Percentiles rank a stretch among this genome's conserved stretches.
phyloP scores from a whole-genome alignment of 1,139 yeast species.

The Taphrina confusa region DNA sequence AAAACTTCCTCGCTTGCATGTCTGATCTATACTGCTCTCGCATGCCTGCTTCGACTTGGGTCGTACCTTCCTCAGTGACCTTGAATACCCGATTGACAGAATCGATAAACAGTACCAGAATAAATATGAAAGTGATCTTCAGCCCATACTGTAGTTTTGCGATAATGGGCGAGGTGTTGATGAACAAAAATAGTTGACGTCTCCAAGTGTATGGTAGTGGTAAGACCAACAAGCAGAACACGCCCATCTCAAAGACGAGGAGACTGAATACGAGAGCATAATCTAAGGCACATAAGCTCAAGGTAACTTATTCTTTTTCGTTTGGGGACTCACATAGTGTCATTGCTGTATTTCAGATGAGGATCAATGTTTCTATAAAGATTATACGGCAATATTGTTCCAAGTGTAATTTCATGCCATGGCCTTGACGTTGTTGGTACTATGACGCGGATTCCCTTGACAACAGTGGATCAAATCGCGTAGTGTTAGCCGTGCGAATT shows the following conservation, averaged over 20 bases:
- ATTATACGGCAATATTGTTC: too few species aligned
- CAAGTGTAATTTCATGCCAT: too few species aligned
- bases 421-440: too few species aligned
- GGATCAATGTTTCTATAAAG: too few species aligned
- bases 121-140: conserved; percentile 72
- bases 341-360: too few species aligned
- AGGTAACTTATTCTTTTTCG: too few species aligned
- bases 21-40: conserved; percentile 63
- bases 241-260: conserved; percentile 73
- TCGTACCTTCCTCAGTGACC: conserved; percentile 59
- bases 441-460: too few species aligned
- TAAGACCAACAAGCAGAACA: conserved; percentile 76
- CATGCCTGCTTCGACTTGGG: conserved; percentile 36
- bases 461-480: too few species aligned
- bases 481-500: too few species aligned
- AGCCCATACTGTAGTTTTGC: conserved; percentile 74
- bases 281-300: too few species aligned
- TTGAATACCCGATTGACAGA: conserved; percentile 80
- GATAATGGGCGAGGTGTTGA: conserved; percentile 69
- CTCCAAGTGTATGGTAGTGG: conserved; percentile 81
- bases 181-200: conserved; percentile 62
- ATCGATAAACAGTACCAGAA: conserved; percentile 80
- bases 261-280: conserved; percentile 71
- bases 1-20: conserved; percentile 84
- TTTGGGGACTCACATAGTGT: too few species aligned